phyloP scores from a whole-genome alignment of 169 alveolate genomes.

The Plasmodium blacklocki region DNA sequence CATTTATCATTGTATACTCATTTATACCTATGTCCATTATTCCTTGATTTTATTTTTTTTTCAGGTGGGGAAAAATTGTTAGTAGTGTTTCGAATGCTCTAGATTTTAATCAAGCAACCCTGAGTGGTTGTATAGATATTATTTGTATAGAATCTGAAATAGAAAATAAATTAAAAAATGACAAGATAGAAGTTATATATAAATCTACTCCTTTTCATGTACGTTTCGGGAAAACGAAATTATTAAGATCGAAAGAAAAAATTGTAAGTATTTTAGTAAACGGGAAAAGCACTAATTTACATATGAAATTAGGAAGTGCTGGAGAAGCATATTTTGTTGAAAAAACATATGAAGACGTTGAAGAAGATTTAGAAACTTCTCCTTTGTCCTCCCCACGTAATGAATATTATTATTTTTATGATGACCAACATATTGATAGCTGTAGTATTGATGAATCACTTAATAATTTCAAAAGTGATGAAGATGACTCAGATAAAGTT shows the following conservation, averaged over 20 bases:
- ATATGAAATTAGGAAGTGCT: conserved; percentile 96
- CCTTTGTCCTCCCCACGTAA: conserved; percentile 65
- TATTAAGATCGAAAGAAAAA: conserved; percentile 94
- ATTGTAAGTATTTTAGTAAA: conserved; percentile 93
- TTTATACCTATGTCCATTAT: conserved; percentile 5
- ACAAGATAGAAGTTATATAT: conserved; percentile 79
- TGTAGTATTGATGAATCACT: conserved; percentile 47
- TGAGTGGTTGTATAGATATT: conserved; percentile 95
- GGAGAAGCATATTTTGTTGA: conserved; percentile 97
- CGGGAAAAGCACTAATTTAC: conserved; percentile 91
- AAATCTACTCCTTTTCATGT: conserved; percentile 96
- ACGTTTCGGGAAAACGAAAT: conserved; percentile 96
- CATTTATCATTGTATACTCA: not conserved
- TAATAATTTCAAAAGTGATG: conserved; percentile 30
- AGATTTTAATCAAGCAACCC: conserved; percentile 94
- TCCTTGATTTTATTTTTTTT: not conserved
- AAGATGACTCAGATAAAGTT: conserved; percentile 26
- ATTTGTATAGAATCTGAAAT: conserved; percentile 89
- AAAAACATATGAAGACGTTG: conserved; percentile 82
- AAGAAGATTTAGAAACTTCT: conserved; percentile 74
- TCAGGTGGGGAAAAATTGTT: conserved; percentile 93
- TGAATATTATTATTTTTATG: conserved; percentile 28
- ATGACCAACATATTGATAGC: conserved; percentile 52
- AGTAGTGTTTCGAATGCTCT: conserved; percentile 92
- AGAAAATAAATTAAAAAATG: conserved; percentile 16